phyloP scores from a whole-genome alignment of 2,329 filamentous ascomycete species.

The Teratosphaeria epicoccoides region DNA sequence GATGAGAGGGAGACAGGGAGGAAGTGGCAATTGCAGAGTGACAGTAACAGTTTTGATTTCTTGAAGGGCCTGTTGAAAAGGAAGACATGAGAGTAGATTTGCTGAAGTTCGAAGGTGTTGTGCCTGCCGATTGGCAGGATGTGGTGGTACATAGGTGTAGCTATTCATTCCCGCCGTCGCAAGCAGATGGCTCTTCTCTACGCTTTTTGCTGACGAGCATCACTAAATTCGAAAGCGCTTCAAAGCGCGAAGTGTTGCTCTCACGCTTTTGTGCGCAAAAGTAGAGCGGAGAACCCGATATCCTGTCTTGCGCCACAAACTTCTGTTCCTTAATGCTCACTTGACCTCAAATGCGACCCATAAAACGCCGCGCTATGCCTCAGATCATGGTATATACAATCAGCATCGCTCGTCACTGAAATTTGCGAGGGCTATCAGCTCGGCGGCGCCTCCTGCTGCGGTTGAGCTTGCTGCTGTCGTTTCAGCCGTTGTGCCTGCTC shows the following conservation, averaged over 20 bases:
- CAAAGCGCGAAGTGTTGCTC: not conserved
- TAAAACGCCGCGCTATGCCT: slow-evolving; percentile 20
- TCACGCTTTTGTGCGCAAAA: not conserved
- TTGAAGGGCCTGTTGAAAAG: slow-evolving; percentile 77
- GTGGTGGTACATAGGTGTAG: slow-evolving; percentile 35
- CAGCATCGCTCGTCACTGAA: not conserved
- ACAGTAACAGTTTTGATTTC: slow-evolving; percentile 98
- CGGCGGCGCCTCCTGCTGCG: slow-evolving; percentile 7
- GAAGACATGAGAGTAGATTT: slow-evolving; percentile 38
- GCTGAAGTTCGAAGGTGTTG: not conserved
- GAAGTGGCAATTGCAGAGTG: slow-evolving; percentile 78
- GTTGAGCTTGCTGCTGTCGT: slow-evolving; percentile 11
- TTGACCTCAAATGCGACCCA: slow-evolving; percentile 1
- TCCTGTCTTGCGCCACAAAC: not conserved
- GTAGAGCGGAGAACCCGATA: slow-evolving; percentile 3
- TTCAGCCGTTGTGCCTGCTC: slow-evolving; percentile 21
- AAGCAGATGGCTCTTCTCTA: not conserved
- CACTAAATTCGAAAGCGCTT: not conserved
- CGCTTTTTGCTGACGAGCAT: not conserved
- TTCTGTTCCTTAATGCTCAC: slow-evolving; percentile 2
- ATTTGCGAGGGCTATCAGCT: slow-evolving; percentile 7
- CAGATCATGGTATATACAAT: slow-evolving; percentile 1
- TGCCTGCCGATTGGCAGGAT: not conserved
- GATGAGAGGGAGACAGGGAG: slow-evolving; percentile 65
- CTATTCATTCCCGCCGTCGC: slow-evolving; percentile 33